Evolutionary conservation across 148 eudicot species (phyloP).

Genomic region (Dysphania ambrosioides): DNA sequence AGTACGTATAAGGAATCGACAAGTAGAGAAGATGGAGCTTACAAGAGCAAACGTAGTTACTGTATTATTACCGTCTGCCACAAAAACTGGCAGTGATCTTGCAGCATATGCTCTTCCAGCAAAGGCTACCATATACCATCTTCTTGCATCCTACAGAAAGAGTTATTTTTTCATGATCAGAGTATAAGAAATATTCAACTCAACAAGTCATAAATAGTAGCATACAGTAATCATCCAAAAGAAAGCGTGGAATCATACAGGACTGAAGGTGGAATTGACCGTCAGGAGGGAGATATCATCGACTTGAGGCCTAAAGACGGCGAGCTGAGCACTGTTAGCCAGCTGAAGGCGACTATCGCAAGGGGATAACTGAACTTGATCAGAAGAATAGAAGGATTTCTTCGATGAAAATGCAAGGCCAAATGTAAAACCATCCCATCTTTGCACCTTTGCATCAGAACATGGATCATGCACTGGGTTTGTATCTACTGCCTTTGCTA

Average conservation of each 20-base stretch:
- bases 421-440: constrained; percentile 66
- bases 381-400: constrained; percentile 48
- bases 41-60: constrained; percentile 67
- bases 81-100: constrained; percentile 63
- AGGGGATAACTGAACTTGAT: constrained; percentile 73
- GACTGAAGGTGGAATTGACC: constrained; percentile 47
- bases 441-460: constrained; percentile 57
- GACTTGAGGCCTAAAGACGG: constrained; percentile 72
- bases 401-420: constrained; percentile 60
- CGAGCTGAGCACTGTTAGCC: constrained; percentile 41
- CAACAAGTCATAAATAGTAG: not conserved
- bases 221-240: not conserved
- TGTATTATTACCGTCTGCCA: constrained; percentile 48
- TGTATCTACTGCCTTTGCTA: constrained; percentile 40
- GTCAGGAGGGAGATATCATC: constrained; percentile 80
- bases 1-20: too few species aligned
- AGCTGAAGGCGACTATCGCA: constrained; percentile 70
- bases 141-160: constrained; percentile 34
- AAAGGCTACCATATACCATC: constrained; percentile 94
- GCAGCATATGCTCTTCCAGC: constrained; percentile 78
- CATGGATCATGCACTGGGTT: constrained; percentile 64
- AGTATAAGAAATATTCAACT: not conserved
- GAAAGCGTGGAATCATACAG: constrained; percentile 36
- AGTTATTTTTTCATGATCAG: not conserved
- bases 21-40: constrained; percentile 11